Evolutionary conservation across 2,329 filamentous ascomycete species (phyloP).

Genomic region (Colletotrichum australisinense): DNA sequence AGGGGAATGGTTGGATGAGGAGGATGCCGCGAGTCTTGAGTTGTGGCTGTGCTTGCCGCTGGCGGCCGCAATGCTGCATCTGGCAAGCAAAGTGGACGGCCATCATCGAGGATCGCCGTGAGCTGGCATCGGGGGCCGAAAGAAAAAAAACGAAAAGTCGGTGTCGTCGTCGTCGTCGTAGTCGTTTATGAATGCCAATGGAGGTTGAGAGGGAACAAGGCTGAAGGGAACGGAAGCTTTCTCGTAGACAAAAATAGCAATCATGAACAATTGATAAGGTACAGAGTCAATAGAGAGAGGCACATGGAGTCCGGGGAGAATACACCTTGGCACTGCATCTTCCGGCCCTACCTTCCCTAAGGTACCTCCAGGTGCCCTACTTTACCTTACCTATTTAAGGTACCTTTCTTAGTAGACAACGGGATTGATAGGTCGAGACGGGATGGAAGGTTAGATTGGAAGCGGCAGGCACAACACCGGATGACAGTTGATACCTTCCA

Average conservation of each 20-base stretch:
- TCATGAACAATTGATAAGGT: not conserved
- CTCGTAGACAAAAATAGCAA: not conserved
- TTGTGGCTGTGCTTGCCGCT: constrained; percentile 16
- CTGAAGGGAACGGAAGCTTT: not conserved
- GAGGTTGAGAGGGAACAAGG: not conserved
- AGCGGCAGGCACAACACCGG: not conserved
- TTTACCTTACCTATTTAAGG: no score
- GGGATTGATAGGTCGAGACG: not conserved
- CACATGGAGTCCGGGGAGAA: no score
- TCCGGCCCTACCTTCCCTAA: no score
- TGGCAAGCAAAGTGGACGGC: not conserved
- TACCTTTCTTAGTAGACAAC: not conserved
- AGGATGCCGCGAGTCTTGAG: not conserved
- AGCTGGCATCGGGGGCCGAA: not conserved
- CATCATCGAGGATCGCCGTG: not conserved
- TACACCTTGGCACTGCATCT: not conserved
- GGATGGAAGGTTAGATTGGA: not conserved
- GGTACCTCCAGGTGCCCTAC: no score
- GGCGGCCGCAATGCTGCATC: constrained; percentile 9
- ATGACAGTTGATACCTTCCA: not conserved
- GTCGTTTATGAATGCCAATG: not conserved
- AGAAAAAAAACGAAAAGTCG: not conserved
- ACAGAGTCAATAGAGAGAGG: no score
- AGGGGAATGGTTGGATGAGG: not conserved
- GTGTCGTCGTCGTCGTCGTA: not conserved